phyloP scores from a whole-genome alignment of 164 flowering plant species.

The Akebia trifoliata region DNA sequence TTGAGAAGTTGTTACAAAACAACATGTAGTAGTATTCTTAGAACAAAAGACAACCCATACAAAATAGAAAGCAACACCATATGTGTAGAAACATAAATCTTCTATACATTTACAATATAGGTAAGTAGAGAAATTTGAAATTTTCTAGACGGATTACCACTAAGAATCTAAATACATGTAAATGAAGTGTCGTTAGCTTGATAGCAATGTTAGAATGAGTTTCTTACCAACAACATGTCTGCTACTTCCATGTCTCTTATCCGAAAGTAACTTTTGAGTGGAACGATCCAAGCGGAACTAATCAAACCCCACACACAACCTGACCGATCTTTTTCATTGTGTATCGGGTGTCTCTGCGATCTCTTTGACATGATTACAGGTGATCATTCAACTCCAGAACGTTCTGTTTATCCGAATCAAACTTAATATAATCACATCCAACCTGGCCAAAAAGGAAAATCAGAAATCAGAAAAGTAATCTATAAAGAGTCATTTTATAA shows the following conservation, averaged over 20 bases:
- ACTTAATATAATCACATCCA: background rate
- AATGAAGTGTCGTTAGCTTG: background rate
- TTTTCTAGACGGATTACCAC: background rate
- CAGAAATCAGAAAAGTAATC: conserved; percentile 1
- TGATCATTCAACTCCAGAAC: background rate
- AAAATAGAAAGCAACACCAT: too few species aligned
- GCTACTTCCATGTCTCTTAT: conserved; percentile 36
- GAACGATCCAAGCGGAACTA: conserved; percentile 57
- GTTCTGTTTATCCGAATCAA: conserved; percentile 3
- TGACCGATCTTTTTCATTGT: conserved; percentile 40
- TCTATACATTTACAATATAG: too few species aligned
- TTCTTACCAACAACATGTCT: conserved; percentile 42
- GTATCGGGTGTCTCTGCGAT: conserved; percentile 37
- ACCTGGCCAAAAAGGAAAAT: background rate
- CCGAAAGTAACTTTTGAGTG: conserved; percentile 50
- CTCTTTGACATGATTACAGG: conserved; percentile 50
- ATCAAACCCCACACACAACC: conserved; percentile 82
- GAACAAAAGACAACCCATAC: too few species aligned
- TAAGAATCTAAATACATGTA: background rate
- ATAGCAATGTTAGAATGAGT: background rate
- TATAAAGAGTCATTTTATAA: background rate
- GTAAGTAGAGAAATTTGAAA: too few species aligned
- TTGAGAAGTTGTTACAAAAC: too few species aligned
- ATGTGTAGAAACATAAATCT: too few species aligned
- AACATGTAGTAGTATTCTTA: background rate